Conservation (phyloP, 2,329 filamentous ascomycete species). For the Gremmenia infestans region DNA sequence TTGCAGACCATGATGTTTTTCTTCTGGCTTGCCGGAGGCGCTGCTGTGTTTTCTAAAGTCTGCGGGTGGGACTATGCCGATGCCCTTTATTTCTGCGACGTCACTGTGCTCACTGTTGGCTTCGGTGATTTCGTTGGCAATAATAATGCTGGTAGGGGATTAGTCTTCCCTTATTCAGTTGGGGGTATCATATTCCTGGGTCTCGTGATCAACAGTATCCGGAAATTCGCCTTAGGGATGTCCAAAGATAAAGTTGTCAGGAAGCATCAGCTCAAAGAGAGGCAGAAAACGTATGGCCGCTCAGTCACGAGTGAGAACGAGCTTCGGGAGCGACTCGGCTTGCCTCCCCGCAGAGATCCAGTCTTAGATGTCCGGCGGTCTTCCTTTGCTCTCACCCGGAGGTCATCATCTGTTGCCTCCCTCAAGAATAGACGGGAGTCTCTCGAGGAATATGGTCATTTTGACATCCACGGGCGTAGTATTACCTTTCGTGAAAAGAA, state of each 20-base stretch:
- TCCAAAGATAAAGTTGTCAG: conserved; percentile 58
- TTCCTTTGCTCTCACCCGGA: conserved; percentile 8
- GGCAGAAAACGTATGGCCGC: conserved; percentile 48
- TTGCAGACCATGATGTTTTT: conserved; percentile 68
- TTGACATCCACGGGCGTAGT: conserved; percentile 32
- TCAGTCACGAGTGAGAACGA: conserved; percentile 49
- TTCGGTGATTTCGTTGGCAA: conserved; percentile 57
- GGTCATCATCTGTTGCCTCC: conserved; percentile 23
- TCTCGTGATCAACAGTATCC: conserved; percentile 61
- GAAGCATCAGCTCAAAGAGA: conserved; percentile 50
- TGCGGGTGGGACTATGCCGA: conserved; percentile 56
- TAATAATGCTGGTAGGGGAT: conserved; percentile 48
- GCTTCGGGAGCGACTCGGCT: conserved; percentile 36
- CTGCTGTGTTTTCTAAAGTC: conserved; percentile 53
- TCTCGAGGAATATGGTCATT: conserved; percentile 31
- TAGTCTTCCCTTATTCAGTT: conserved; percentile 64
- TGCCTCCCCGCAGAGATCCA: conserved; percentile 27
- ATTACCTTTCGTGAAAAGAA: conserved; percentile 33
- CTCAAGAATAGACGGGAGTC: conserved; percentile 23
- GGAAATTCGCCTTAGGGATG: conserved; percentile 54
- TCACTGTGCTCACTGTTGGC: conserved; percentile 56
- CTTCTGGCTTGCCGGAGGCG: conserved; percentile 62
- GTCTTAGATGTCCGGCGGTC: conserved; percentile 1
- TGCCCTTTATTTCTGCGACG: conserved; percentile 56
- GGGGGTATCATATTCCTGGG: conserved; percentile 65